Evolutionary conservation across 352 stramenopile species (phyloP).

Genomic region (Pythium brassicae): DNA sequence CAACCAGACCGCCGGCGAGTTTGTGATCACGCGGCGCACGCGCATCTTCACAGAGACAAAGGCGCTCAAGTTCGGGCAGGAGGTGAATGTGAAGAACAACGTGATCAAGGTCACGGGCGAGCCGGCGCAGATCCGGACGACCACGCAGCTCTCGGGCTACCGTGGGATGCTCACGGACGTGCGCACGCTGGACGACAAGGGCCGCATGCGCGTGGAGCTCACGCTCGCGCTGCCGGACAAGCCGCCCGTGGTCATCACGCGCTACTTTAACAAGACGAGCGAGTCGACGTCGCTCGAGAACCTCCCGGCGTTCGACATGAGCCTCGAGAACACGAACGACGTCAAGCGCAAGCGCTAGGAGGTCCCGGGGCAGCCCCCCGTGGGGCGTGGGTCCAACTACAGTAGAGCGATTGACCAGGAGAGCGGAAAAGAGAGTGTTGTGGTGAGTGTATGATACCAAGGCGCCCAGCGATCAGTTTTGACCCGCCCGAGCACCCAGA

Average conservation of each 20-base stretch:
- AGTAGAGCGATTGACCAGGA: no score
- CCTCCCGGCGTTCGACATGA: constrained; percentile 82
- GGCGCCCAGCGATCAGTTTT: no score
- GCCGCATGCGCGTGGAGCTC: constrained; percentile 81
- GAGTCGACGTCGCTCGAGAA: constrained; percentile 87
- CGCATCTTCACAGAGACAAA: constrained; percentile 90
- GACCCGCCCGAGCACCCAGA: no score
- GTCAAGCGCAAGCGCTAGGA: constrained; percentile 84
- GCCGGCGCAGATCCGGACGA: constrained; percentile 60
- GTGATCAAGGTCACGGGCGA: constrained; percentile 82
- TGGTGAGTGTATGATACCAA: no score
- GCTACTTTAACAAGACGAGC: constrained; percentile 86
- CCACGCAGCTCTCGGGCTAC: constrained; percentile 80
- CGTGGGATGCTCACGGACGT: constrained; percentile 71
- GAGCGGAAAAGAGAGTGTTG: no score
- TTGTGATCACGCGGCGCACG: constrained; percentile 83
- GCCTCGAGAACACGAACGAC: constrained; percentile 73
- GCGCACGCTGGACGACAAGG: constrained; percentile 66
- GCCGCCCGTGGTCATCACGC: constrained; percentile 68
- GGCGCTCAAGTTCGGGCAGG: constrained; percentile 81
- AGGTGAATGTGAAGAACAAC: constrained; percentile 87
- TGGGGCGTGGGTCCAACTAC: no score
- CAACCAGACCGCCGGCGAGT: constrained; percentile 76
- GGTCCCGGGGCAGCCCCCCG: no score
- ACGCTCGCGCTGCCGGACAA: constrained; percentile 74